Conservation (phyloP, 164 flowering plant species). For the Houttuynia cordata region DNA sequence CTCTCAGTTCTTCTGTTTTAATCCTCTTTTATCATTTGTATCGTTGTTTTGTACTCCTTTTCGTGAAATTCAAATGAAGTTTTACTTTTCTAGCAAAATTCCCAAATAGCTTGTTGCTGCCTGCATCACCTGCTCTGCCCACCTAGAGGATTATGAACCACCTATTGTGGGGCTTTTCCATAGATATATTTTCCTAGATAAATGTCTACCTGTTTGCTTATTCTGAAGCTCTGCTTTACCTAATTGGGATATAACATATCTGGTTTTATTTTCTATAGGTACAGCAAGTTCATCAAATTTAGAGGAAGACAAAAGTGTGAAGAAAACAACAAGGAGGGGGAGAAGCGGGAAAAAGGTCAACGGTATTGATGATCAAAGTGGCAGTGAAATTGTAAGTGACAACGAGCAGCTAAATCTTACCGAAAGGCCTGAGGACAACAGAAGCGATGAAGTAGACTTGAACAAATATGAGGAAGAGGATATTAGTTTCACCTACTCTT, state of each 20-base stretch:
- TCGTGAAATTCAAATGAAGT: no score
- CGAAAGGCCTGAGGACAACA: constrained; percentile 23
- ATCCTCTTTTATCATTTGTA: no score
- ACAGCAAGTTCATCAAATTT: constrained; percentile 24
- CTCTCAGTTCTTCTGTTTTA: no score
- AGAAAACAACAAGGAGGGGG: constrained; percentile 32
- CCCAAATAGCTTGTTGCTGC: no score
- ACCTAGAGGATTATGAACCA: no score
- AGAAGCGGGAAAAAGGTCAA: constrained; percentile 26
- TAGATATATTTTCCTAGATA: not conserved
- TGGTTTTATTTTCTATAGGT: not conserved
- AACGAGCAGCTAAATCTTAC: constrained; percentile 15
- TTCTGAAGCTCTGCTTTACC: not conserved
- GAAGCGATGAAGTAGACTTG: constrained; percentile 29
- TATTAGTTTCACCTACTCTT: constrained; percentile 58
- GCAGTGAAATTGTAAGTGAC: constrained; percentile 24
- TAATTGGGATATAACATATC: not conserved
- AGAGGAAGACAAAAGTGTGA: constrained; percentile 27
- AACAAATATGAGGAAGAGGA: constrained; percentile 46
- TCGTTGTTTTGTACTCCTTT: no score
- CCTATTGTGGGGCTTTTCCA: not conserved
- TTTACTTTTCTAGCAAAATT: no score
- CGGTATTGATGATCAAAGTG: constrained; percentile 24
- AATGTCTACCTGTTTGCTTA: not conserved
- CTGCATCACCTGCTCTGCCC: no score